These are phyloP conservation scores for Pezicula rhizophila DNA, from an alignment of 2,329 filamentous ascomycete species.

Conservation along the genomic window DNA sequence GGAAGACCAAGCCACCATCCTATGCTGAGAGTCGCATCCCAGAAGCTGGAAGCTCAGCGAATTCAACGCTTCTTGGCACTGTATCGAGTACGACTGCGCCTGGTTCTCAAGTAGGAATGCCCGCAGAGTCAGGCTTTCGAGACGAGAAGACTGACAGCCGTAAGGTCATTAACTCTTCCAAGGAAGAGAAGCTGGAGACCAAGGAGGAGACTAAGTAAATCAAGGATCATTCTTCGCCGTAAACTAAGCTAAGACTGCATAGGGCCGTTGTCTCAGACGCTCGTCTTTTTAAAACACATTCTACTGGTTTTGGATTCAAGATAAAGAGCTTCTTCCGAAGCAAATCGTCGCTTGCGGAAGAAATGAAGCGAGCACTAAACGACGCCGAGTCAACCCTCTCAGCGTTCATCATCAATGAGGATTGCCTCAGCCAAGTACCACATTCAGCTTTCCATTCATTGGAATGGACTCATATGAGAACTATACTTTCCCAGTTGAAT, in stretches of 20 bases:
- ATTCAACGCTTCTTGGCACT: too few relatives aligned
- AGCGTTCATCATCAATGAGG: slow-evolving; percentile 17
- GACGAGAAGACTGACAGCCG: too few relatives aligned
- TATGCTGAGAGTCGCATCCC: too few relatives aligned
- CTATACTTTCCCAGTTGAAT: slow-evolving; percentile 21
- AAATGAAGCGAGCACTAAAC: slow-evolving; percentile 18
- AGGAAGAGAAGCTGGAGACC: not conserved
- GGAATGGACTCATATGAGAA: slow-evolving; percentile 22
- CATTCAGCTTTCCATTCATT: slow-evolving; percentile 24
- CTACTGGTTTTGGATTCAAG: slow-evolving; percentile 16
- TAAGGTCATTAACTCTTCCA: too few relatives aligned
- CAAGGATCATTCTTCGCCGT: not conserved
- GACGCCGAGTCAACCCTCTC: slow-evolving; percentile 14
- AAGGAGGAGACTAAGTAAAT: slow-evolving; percentile 4
- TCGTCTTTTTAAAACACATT: slow-evolving; percentile 17
- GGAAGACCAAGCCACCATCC: too few relatives aligned
- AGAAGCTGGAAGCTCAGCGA: too few relatives aligned
- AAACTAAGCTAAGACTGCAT: slow-evolving; percentile 3
- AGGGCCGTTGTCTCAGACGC: slow-evolving; percentile 11
- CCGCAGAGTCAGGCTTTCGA: too few relatives aligned
- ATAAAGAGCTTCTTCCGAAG: slow-evolving; percentile 20
- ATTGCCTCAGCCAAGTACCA: slow-evolving; percentile 12
- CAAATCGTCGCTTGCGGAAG: slow-evolving; percentile 21
- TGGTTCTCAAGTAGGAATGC: too few relatives aligned
- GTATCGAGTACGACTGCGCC: too few relatives aligned